Evolutionary conservation across 2,329 filamentous ascomycete genomes (phyloP), one percentile per base, ranked within the genome.

Genomic region (Knufia fluminis): DNA sequence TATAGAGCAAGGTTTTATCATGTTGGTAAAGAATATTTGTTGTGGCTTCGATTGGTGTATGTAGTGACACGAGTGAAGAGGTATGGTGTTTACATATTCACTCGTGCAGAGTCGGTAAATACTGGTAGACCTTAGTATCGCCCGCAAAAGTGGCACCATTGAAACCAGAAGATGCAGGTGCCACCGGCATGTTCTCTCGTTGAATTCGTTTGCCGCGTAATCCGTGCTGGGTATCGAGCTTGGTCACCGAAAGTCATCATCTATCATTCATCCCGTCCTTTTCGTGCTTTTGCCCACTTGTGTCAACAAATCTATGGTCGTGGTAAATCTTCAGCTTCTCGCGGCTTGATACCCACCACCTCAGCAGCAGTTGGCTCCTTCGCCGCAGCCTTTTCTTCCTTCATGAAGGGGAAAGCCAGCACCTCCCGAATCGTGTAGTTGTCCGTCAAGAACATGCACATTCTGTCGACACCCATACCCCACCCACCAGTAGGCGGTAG

Each of bases 371-470:
- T 38, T 50, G 55, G 55, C 32, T 59, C 53, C 62, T 67, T 69
- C 52, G 58, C 51, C 53, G 67, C 64, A 19, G 50, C 49, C 56
- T 75, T 71, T 62, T 91, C 85, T 45, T 91, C 86, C 80, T 94
- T 95, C 87, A 98, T 95, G 72, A 96, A 91, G 9, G 92, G 92
- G 80, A 98, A 98, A 7, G 91, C 82, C 55, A 97, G 72, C 2
- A 97, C 91, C 71, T 98, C 92, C 71, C 92, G 90, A 68, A 98
- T 98, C 60, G 80, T 86, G 73, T 94, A 92, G 72, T 95, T 86
- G 70, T 97, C 82, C 43, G 91, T 95, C 68, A 97, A 72, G 78
- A 94, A 94, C 89, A 94, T 94, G 67, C 89, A 85, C 68, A 94
- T 72, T 53, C 91, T 83, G 72, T 97, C 90, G 59, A 95, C 92